Evolutionary conservation across 1,284 basidiomycete genomes (phyloP).

Genomic region (Austroboletus niveus): DNA sequence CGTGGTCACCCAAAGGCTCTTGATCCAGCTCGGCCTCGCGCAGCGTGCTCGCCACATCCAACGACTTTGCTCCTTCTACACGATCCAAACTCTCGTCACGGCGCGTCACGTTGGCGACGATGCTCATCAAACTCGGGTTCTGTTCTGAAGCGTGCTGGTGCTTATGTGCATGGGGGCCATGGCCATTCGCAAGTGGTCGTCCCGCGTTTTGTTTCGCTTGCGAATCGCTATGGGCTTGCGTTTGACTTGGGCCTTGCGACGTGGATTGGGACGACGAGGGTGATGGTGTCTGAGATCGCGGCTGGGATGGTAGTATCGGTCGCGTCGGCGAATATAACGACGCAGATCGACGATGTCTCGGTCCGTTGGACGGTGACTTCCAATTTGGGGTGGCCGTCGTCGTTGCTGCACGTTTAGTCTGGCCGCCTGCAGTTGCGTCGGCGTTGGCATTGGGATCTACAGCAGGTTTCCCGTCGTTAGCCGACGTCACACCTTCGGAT

Average conservation of each 20-base stretch:
- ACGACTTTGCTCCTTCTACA: conserved; percentile 11
- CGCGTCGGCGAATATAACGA: conserved; percentile 6
- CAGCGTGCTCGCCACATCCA: conserved; percentile 39
- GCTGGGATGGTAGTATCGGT: not conserved
- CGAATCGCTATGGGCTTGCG: conserved; percentile 2
- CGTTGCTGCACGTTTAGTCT: conserved; percentile 13
- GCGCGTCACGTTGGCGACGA: conserved; percentile 59
- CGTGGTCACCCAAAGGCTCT: not conserved
- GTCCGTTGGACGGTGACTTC: not conserved
- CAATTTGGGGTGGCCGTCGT: not conserved
- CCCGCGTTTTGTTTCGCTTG: not conserved
- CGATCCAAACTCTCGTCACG: conserved; percentile 33
- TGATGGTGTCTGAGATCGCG: not conserved
- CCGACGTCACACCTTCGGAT: not conserved
- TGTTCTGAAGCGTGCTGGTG: not conserved
- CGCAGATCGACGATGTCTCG: conserved; percentile 17
- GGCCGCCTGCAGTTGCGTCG: not conserved
- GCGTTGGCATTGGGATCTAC: too few relatives aligned
- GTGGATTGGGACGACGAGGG: not conserved
- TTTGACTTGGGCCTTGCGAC: not conserved
- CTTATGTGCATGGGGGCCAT: not conserved
- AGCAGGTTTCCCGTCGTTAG: too few relatives aligned
- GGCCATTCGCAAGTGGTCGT: conserved; percentile 2
- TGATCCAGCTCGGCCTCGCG: not conserved
- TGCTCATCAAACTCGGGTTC: conserved; percentile 58